phyloP scores from a whole-genome alignment of 2,329 filamentous ascomycete genomes.

The Boeremia lycopersici region DNA sequence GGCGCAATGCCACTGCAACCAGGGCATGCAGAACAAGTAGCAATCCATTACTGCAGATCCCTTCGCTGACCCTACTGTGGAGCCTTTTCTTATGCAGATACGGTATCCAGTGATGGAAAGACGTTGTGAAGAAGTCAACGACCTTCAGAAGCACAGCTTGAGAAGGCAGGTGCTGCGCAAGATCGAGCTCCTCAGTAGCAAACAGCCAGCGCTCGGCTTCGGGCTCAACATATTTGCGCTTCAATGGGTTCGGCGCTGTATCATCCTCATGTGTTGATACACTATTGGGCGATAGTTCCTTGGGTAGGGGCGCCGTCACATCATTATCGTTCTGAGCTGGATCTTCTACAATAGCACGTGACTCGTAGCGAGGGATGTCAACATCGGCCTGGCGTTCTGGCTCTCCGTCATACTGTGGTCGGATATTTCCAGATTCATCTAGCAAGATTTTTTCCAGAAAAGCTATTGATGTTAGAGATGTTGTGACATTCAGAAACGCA shows the following conservation, averaged over 20 bases:
- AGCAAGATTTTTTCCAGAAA: conserved; percentile 40
- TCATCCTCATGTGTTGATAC: not conserved
- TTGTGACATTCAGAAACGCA: not conserved
- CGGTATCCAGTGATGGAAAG: conserved; percentile 46
- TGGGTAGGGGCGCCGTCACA: not conserved
- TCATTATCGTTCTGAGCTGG: not conserved
- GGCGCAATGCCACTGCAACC: conserved; percentile 36
- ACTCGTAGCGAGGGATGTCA: not conserved
- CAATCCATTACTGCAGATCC: conserved; percentile 19
- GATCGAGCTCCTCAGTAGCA: conserved; percentile 28
- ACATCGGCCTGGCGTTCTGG: not conserved
- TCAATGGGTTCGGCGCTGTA: conserved; percentile 22
- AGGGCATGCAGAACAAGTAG: conserved; percentile 39
- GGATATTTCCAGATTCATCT: conserved; percentile 34
- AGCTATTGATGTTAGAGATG: conserved; percentile 28
- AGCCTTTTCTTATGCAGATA: conserved; percentile 42
- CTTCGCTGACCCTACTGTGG: conserved; percentile 29
- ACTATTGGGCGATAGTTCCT: not conserved
- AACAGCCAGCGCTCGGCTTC: conserved; percentile 23
- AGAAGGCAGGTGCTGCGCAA: conserved; percentile 34
- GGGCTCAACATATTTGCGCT: conserved; percentile 32
- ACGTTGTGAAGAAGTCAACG: conserved; percentile 38
- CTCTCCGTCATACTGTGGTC: conserved; percentile 26
- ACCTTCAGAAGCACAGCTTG: conserved; percentile 35
- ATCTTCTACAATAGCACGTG: not conserved